Base-by-base conservation (phyloP, 371 early-diverging fungal genomes). In the Apophysomyces elegans region DNA sequence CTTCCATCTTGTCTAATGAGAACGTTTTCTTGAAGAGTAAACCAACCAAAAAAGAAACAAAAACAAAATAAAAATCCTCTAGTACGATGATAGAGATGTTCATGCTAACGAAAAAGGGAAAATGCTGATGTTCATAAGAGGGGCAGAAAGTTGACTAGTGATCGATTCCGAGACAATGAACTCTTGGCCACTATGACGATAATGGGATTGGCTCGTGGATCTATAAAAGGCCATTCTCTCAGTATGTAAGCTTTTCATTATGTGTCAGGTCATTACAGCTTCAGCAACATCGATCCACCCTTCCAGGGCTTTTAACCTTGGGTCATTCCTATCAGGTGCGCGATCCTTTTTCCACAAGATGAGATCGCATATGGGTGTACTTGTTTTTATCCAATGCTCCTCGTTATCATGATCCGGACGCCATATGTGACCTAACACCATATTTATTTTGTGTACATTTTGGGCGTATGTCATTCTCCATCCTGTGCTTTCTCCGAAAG, bases 311-410 rank as follows among this genome's bases (percentile, higher is more conserved):
- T 64, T 54, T 1, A 64, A 12, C 14, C 69, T 60, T 45, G 69
- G 37, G 46, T 69, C 69, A 9, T 64, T 56, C 12, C 58, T 58
- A 35, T 50, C 61, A 36, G 69, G 69, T 37, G 65, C 60, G 8
- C 16, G 56, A 62, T 69, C 69, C 47, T 69, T 69, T 18, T 69
- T 69, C 69, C 69, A 69, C 11, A 69, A 54, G 16, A 64, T 35
- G 36, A 69, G 57, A 9, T 56, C 50, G 12, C 35, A 26, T 44
- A 61, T 50, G 9, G 14, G 12, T n/a, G 5, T 36, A 61, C 41
- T 36, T 8, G 60, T 45, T 57, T 47, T 47, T 45, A 38, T 45
- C 60, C 60, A 60, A 14, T 58, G 60, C 6, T 60, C 43, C 21
- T 60, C 60, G 39, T 60, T 41, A 43, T 38, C 43, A 43, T 47